phyloP scores from a whole-genome alignment of 1,284 basidiomycete species.

The Amylostereum areolatum region DNA sequence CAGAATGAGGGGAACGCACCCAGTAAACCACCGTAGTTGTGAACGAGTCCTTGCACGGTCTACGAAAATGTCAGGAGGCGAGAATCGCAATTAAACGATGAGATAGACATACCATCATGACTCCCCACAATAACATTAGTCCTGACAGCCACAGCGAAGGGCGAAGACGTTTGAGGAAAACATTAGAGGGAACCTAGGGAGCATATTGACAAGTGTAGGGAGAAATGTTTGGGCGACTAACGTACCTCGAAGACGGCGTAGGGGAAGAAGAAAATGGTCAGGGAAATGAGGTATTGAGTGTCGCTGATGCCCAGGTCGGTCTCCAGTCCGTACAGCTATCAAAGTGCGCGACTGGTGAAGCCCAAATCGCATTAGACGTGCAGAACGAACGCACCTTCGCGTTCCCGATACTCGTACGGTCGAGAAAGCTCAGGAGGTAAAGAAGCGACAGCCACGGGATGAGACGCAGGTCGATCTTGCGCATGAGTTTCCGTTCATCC shows the following conservation, averaged over 20 bases:
- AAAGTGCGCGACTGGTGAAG: neutral
- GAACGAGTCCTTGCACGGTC: slow-evolving; percentile 26
- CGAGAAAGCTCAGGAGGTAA: slow-evolving; percentile 71
- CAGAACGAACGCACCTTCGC: slow-evolving; percentile 45
- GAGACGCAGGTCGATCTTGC: slow-evolving; percentile 60
- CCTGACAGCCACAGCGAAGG: slow-evolving; percentile 34
- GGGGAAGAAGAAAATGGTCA: slow-evolving; percentile 63
- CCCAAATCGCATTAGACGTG: neutral
- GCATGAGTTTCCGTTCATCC: slow-evolving; percentile 57
- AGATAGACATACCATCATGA: slow-evolving; percentile 19
- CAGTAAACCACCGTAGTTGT: slow-evolving; percentile 25
- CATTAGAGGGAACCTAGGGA: slow-evolving; percentile 28
- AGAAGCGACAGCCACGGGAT: slow-evolving; percentile 69
- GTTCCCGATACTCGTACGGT: slow-evolving; percentile 80
- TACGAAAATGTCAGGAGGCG: slow-evolving; percentile 5
- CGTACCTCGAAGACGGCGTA: slow-evolving; percentile 59
- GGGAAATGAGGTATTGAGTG: slow-evolving; percentile 55
- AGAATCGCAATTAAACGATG: neutral
- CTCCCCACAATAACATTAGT: slow-evolving; percentile 27
- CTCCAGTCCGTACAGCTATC: slow-evolving; percentile 52
- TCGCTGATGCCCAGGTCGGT: slow-evolving; percentile 50
- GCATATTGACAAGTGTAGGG: neutral
- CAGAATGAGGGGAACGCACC: slow-evolving; percentile 13
- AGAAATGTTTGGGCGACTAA: neutral
- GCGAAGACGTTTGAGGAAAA: slow-evolving; percentile 32